Evolutionary conservation across 2,329 filamentous ascomycete species (phyloP), one percentile per base, ranked within the genome.

Genomic region (Aspergillus udagawae): DNA sequence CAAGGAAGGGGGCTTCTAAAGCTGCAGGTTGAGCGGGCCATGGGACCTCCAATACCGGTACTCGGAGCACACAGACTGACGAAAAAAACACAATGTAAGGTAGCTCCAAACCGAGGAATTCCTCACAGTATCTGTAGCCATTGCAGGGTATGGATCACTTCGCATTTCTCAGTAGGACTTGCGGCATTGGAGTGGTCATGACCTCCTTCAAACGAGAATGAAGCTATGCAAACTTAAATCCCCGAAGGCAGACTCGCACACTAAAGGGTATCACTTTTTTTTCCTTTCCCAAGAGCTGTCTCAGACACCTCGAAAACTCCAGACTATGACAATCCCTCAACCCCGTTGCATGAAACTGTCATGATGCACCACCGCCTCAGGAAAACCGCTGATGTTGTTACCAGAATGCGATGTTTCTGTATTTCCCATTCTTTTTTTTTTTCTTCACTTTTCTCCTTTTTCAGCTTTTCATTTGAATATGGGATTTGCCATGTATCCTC

Each of bases 221-320:
- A 72, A 72, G 67, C 69, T 70, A 68, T 69, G 69, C 70, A 71
- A 66, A 67, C 66, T 70, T 68, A 66, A 67, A 69, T 67, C 67
- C 69, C 65, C 62, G 62, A 68, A 71, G 70, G 70, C 69, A 73
- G 69, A 75, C 70, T 69, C 70, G 66, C 68, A 69, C 69, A 70
- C 66, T 68, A 71, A 47, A 73, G 73, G 73, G 73, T 75, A 75
- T 75, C 73, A 75, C 69, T 74, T 74, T 74, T 73, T 70, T 67
- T 68, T 73, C 67, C 68, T 67, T 68, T 73, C 67, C 68, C 67
- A 67, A 70, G 70, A 71, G 68, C 61, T 73, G 69, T 72, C 68
- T 67, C 68, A 73, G 67, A 72, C 71, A 73, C 64, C 71, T 72
- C 69, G 63, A 67, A 63, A 70, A 73, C 69, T 73, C 71, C 71